Evolutionary conservation across 768 basidiomycete species (phyloP).

Genomic region (Exidia glandulosa): DNA sequence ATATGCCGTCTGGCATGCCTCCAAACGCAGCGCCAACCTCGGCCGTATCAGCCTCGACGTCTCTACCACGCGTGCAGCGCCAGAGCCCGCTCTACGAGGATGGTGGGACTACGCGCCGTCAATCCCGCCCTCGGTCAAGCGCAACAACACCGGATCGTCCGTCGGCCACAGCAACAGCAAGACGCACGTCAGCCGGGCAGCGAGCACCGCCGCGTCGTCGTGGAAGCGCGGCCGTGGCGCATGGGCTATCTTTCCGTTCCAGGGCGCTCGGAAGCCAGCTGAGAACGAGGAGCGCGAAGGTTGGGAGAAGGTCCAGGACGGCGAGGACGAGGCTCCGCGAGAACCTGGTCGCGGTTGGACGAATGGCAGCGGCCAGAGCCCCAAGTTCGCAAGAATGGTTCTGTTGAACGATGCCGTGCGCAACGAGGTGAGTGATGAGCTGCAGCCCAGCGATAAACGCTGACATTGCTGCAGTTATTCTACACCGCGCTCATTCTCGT

Average conservation of each 20-base stretch:
- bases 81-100: constrained; percentile 22
- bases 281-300: not conserved
- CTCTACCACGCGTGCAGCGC: constrained; percentile 29
- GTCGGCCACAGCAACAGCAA: not conserved
- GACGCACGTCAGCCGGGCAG: too few relatives aligned
- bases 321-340: not conserved
- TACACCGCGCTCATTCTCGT: constrained; percentile 45
- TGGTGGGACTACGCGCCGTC: constrained; percentile 52
- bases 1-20: constrained; percentile 44
- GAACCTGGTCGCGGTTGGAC: not conserved
- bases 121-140: constrained; percentile 4
- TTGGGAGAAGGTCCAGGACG: not conserved
- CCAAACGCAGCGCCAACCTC: constrained; percentile 36
- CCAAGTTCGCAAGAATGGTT: constrained; percentile 31
- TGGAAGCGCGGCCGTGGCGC: not conserved
- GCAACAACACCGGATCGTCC: constrained; percentile 6
- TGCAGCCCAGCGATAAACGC: not conserved
- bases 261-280: not conserved
- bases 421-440: constrained; percentile 40
- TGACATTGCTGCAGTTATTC: constrained; percentile 29
- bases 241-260: not conserved
- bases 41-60: constrained; percentile 45
- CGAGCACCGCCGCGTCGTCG: too few relatives aligned
- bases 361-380: not conserved
- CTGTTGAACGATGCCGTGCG: constrained; percentile 46